Evolutionary conservation across 2,329 filamentous ascomycete species (phyloP), one percentile per base, ranked within the genome.

Genomic region (Alternaria atra): DNA sequence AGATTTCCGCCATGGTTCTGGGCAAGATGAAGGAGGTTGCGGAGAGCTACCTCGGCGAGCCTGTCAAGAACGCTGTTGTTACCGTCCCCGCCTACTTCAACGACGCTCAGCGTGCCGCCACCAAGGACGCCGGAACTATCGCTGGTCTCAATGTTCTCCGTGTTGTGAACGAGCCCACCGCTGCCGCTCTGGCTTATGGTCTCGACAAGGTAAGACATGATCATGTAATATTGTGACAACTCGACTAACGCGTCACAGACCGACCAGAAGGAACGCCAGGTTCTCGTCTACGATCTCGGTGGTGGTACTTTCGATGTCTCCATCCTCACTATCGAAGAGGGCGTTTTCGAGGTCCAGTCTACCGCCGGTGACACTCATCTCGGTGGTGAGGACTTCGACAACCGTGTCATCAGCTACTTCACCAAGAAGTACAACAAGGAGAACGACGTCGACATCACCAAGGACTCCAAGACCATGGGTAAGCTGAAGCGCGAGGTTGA

Each of bases 401-500:
- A 98, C 88, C 91, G 94, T 80, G 87, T 98, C 81, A 97, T 98
- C 85, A 93, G 91, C 87, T 87, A 94, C 89, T 93, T 98, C 80
- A 90, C 91, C 86, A 97, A 98, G 91, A 86, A 87, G 74, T 98
- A 97, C 90, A 98, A 98, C 90, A 97, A 97, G 91, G 95, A 97
- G 88, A 88, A 97, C 86, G 84, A 83, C 73, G 93, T 96, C 71
- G 93, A 99, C 74, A 88, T 98, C 79, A 91, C 90, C 84, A 96
- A 96, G 87, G 93, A 98, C 79, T 84, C 90, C 70, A 97, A 97
- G 91, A 91, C 94, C 71, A 98, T 98, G 94, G 93, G 94, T 85
- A 99, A 98, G 86, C 89, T 99, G 74, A 98, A 98, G 92, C 94
- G 95, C 76, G 95, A 98, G 84, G 94, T 95, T 73, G 95, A 99